Conservation (phyloP, 129 eudicot species). For the Daucus carota region DNA sequence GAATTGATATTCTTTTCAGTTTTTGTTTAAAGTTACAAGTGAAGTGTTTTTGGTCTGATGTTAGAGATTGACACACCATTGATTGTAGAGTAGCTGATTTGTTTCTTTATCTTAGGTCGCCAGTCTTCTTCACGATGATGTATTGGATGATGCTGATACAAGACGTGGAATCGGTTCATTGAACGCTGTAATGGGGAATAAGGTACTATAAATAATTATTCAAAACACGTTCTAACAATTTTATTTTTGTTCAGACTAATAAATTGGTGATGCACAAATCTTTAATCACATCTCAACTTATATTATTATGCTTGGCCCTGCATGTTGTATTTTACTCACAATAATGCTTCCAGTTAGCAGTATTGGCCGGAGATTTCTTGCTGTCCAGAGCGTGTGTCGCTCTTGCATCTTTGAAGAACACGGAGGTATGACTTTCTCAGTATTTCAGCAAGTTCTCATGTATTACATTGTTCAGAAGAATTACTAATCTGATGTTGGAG, state of each 20-base stretch:
- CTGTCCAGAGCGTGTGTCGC: conserved; percentile 96
- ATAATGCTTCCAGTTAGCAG: conserved; percentile 58
- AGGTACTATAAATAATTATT: conserved; percentile 39
- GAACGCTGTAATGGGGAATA: conserved; percentile 84
- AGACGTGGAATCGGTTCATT: conserved; percentile 86
- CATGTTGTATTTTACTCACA: background rate
- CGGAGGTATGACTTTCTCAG: conserved; percentile 48
- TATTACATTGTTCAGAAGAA: too few relatives aligned
- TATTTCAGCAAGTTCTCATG: background rate
- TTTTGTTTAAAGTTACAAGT: background rate
- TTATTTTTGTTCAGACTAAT: background rate
- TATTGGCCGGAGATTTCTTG: conserved; percentile 90
- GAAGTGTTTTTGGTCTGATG: background rate
- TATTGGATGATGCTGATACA: conserved; percentile 92
- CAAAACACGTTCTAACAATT: background rate
- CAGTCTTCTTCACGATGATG: conserved; percentile 97
- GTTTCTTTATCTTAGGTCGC: conserved; percentile 54
- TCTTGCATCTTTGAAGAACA: conserved; percentile 78
- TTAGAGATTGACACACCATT: background rate
- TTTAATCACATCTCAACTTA: background rate
- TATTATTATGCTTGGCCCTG: background rate
- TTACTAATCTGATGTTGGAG: background rate
- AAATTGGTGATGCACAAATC: background rate
- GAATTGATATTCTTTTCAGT: background rate
- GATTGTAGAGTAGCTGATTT: conserved; percentile 11